A percentile compares a stretch with the other conserved stretches of the same genome.
Evolutionary conservation across 345 rosid species (phyloP).

Genomic region (Sisymbrium irio): DNA sequence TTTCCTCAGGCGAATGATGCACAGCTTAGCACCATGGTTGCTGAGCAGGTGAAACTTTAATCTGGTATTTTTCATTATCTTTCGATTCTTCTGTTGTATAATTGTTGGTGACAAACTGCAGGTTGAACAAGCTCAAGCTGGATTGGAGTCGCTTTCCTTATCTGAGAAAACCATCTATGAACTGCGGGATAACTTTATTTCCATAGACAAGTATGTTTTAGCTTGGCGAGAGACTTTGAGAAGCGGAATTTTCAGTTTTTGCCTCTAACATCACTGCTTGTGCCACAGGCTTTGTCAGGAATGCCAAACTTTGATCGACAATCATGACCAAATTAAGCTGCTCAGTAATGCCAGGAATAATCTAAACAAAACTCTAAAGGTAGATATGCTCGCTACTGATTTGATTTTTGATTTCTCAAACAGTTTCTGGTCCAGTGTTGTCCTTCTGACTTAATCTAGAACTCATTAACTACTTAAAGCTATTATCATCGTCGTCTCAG

Average conservation of each 20-base stretch:
- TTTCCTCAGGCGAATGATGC: conserved; percentile 84
- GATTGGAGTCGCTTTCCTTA: conserved; percentile 65
- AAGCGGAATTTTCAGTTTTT: conserved; percentile 1
- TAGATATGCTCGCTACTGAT: conserved; percentile 3
- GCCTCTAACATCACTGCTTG: conserved; percentile 16
- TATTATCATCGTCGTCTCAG: neutral
- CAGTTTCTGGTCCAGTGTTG: neutral
- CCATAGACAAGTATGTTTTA: conserved; percentile 69
- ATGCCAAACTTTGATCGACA: conserved; percentile 94
- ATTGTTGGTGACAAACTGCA: conserved; percentile 25
- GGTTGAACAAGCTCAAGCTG: conserved; percentile 94
- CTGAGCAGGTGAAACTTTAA: conserved; percentile 67
- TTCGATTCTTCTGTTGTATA: neutral
- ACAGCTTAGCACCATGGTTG: conserved; percentile 98
- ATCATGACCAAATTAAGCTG: conserved; percentile 97
- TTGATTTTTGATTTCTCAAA: neutral
- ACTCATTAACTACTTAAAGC: neutral
- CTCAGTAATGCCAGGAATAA: conserved; percentile 95
- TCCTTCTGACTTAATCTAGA: neutral
- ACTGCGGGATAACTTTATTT: conserved; percentile 78
- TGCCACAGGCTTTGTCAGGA: conserved; percentile 80
- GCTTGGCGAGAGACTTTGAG: neutral
- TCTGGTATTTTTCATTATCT: neutral
- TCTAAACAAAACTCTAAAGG: conserved; percentile 87
- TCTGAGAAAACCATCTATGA: conserved; percentile 69